Percentiles rank a stretch among this genome's conserved stretches.
Evolutionary conservation across 345 rosid genomes (phyloP).

Genomic region (Populus tremula): DNA sequence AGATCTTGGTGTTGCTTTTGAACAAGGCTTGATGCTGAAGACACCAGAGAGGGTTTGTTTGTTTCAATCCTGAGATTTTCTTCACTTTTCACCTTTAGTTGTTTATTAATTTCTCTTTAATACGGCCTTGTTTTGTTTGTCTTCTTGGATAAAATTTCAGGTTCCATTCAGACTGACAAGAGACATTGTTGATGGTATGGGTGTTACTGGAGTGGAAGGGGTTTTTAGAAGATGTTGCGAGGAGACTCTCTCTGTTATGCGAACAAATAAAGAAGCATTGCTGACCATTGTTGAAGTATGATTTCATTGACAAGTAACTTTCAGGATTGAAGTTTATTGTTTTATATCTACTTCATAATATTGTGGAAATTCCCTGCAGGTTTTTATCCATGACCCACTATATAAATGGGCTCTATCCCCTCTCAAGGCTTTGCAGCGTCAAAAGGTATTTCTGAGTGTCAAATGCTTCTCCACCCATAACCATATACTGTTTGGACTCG

Average conservation of each 20-base stretch:
- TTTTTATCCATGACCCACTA: slow-evolving; percentile 95
- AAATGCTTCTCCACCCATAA: not conserved
- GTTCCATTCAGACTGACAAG: slow-evolving; percentile 96
- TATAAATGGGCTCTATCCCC: slow-evolving; percentile 99
- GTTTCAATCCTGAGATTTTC: slow-evolving; percentile 7
- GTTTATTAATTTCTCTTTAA: not conserved
- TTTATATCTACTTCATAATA: slow-evolving; percentile 1
- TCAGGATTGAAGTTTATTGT: not conserved
- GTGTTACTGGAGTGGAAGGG: slow-evolving; percentile 96
- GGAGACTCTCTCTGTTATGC: slow-evolving; percentile 90
- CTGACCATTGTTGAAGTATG: slow-evolving; percentile 90
- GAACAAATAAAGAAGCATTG: slow-evolving; percentile 94
- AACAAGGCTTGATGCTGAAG: slow-evolving; percentile 97
- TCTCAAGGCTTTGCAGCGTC: slow-evolving; percentile 96
- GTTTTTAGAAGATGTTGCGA: slow-evolving; percentile 95
- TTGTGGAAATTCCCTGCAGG: slow-evolving; percentile 50
- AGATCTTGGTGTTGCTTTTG: slow-evolving; percentile 99
- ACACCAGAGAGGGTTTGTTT: slow-evolving; percentile 85
- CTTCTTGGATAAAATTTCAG: slow-evolving; percentile 32
- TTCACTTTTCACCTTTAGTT: slow-evolving; percentile 12
- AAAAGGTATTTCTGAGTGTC: slow-evolving; percentile 55
- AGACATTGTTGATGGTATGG: slow-evolving; percentile 96
- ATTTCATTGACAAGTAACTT: slow-evolving; percentile 6
- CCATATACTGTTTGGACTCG: not conserved
- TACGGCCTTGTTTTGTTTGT: slow-evolving; percentile 7